Evolutionary conservation across 2,329 filamentous ascomycete species (phyloP).

Genomic region (Trichoderma lentiforme): DNA sequence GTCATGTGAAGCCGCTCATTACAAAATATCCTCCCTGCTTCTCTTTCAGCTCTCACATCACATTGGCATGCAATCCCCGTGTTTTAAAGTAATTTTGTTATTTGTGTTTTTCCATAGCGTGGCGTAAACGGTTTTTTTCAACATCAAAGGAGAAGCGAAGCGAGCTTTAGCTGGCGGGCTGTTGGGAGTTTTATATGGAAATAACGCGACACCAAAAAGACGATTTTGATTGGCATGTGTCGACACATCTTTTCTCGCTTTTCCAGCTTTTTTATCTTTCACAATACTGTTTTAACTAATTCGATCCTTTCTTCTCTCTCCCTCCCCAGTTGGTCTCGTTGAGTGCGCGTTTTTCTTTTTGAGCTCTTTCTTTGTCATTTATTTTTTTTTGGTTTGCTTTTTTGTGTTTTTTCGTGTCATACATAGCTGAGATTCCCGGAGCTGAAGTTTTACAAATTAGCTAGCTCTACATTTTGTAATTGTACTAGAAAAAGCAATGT

Average conservation of each 20-base stretch:
- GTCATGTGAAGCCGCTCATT: constrained; percentile 5
- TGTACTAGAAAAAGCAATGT: background rate
- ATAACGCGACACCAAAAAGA: constrained; percentile 10
- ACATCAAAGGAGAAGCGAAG: background rate
- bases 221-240: constrained; percentile 6
- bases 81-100: constrained; percentile 5
- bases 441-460: background rate
- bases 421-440: constrained; percentile 11
- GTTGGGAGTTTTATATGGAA: constrained; percentile 7
- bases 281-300: constrained; percentile 4
- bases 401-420: background rate
- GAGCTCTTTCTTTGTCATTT: background rate
- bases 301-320: background rate
- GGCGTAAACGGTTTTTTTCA: constrained; percentile 21
- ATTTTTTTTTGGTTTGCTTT: background rate
- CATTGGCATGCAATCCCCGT: constrained; percentile 3
- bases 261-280: background rate
- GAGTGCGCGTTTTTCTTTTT: background rate
- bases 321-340: background rate
- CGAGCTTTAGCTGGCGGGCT: constrained; percentile 3
- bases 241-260: background rate
- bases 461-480: constrained; percentile 1
- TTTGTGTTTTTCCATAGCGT: constrained; percentile 20
- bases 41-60: constrained; percentile 11
- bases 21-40: constrained; percentile 4